Evolutionary conservation across 345 rosid species (phyloP).

Genomic region (Diplotaxis tenuifolia): DNA sequence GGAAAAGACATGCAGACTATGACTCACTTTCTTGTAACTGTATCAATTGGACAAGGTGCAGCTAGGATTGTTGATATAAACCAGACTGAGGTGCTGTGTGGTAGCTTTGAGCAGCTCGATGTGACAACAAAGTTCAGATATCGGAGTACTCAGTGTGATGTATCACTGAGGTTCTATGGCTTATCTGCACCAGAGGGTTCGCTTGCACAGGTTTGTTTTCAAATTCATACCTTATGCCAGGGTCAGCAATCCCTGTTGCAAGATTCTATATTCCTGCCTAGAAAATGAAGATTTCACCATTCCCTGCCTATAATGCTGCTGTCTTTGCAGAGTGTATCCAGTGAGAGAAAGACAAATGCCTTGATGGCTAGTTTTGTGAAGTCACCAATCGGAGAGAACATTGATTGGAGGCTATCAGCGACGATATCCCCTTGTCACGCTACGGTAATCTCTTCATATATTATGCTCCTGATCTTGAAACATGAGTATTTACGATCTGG

Average conservation of each 20-base stretch:
- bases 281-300: constrained; percentile 26
- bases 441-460: constrained; percentile 61
- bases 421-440: constrained; percentile 96
- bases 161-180: constrained; percentile 82
- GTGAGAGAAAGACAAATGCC: constrained; percentile 90
- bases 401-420: constrained; percentile 93
- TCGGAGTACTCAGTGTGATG: constrained; percentile 74
- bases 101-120: constrained; percentile 89
- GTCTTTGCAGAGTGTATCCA: constrained; percentile 79
- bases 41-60: constrained; percentile 82
- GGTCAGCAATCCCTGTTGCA: constrained; percentile 4
- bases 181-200: constrained; percentile 97
- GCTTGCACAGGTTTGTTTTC: constrained; percentile 84
- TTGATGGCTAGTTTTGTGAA: constrained; percentile 82
- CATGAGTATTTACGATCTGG: constrained; percentile 6
- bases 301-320: constrained; percentile 23
- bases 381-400: constrained; percentile 84
- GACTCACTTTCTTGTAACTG: constrained; percentile 70
- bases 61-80: constrained; percentile 73
- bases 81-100: constrained; percentile 76
- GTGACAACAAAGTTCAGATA: constrained; percentile 74
- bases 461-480: constrained; percentile 11
- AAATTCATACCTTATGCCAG: neutral
- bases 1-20: constrained; percentile 87
- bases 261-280: constrained; percentile 5